Evolutionary conservation across 2,329 filamentous ascomycete species (phyloP).

Genomic region (Penicillium thymicola): DNA sequence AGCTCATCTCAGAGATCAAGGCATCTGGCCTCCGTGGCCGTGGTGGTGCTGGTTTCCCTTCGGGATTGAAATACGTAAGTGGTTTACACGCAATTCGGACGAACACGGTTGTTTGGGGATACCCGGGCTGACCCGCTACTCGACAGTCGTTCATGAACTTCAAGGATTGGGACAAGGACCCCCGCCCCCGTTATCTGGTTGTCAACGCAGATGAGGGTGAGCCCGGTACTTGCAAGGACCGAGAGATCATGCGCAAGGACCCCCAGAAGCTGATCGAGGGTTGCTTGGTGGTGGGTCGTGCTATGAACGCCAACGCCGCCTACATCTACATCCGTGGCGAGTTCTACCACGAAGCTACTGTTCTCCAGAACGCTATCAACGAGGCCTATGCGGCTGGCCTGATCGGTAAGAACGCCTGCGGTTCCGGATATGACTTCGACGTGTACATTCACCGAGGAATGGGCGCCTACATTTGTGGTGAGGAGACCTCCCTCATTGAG

Average conservation of each 20-base stretch:
- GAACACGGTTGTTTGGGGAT: slow-evolving; percentile 9
- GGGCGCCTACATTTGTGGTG: slow-evolving; percentile 96
- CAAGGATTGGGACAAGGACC: slow-evolving; percentile 99
- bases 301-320: slow-evolving; percentile 97
- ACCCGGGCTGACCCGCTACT: slow-evolving; percentile 10
- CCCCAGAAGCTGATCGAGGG: slow-evolving; percentile 98
- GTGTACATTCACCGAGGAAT: slow-evolving; percentile 95
- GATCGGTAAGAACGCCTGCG: slow-evolving; percentile 98
- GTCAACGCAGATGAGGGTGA: slow-evolving; percentile 99
- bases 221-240: slow-evolving; percentile 98
- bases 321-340: slow-evolving; percentile 99
- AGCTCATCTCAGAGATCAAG: slow-evolving; percentile 97
- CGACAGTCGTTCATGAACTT: slow-evolving; percentile 97
- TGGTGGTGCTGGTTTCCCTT: slow-evolving; percentile 96
- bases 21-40: slow-evolving; percentile 90
- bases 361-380: slow-evolving; percentile 93
- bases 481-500: slow-evolving; percentile 97
- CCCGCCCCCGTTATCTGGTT: slow-evolving; percentile 90
- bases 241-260: slow-evolving; percentile 99
- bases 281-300: slow-evolving; percentile 89
- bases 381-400: slow-evolving; percentile 93
- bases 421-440: slow-evolving; percentile 95
- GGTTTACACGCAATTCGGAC: slow-evolving; percentile 9
- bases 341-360: slow-evolving; percentile 92
- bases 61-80: slow-evolving; percentile 96